Evolutionary conservation across 129 eudicot genomes (phyloP), one percentile per base, ranked within the genome.

Genomic region (Logfia minima): DNA sequence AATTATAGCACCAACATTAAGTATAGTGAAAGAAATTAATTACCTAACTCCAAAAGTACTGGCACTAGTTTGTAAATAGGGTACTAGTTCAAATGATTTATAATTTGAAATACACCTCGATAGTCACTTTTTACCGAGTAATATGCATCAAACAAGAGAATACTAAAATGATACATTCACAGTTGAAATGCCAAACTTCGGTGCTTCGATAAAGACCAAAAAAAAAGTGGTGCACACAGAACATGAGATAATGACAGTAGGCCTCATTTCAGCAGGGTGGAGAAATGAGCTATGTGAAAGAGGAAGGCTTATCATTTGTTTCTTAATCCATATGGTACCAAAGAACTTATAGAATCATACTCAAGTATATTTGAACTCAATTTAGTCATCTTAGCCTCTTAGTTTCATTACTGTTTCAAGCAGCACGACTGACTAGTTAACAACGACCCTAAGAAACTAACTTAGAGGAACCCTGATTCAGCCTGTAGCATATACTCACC

Each of bases 261-360:
- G 17, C 5, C 52, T 73, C 22, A 14, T 58, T 66, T 58, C 37
- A 32, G 23, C 8, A 73, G 56, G 16, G 35, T 28, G 60, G 28
- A 6, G 19, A 75, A 41, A 48, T 8, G 63, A 63, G 62, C 79
- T 22, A 75, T 28, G 48, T 62, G 10, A 26, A 37, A 28, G 14
- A 26, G 32, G 28, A 34, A 9, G 16, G 4, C 19, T 18, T 11
- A 74, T 61, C 17, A 28, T 75, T 48, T 59, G 43, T 66, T 39
- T 16, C 60, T 45, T n/a, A n/a, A 75, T 64, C 65, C 70, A 24
- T 75, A 64, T 26, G 59, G 64, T 75, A 26, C 59, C 21, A 75
- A 23, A 41, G 26, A 60, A 61, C 70, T 75, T 63, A 35, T 16
- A 37, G 11, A 58, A 13, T 56, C 68, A 13, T 48, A 48, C 18